Evolutionary conservation across 768 basidiomycete species (phyloP).

Genomic region (Coprinopsis cinerea): DNA sequence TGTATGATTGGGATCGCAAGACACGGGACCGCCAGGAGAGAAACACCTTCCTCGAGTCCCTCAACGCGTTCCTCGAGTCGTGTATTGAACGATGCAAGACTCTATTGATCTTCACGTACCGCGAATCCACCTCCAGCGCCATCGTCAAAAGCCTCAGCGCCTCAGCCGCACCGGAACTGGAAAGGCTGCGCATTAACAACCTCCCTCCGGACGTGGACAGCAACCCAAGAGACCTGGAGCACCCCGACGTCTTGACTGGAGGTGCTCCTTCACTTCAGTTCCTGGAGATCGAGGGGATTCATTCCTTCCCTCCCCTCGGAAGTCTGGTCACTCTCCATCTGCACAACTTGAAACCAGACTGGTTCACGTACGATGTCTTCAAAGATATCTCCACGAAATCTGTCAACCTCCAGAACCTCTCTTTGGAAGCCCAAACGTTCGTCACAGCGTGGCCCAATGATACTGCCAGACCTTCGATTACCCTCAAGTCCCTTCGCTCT

Average conservation of each 20-base stretch:
- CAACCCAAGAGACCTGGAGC: neutral
- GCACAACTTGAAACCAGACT: slow-evolving; percentile 1
- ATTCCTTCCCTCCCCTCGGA: neutral
- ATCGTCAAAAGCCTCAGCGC: neutral
- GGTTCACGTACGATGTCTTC: slow-evolving; percentile 1
- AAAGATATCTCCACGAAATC: neutral
- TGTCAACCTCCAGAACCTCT: slow-evolving; percentile 2
- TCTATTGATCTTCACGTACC: slow-evolving; percentile 4
- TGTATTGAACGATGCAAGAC: slow-evolving; percentile 3
- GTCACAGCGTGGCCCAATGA: slow-evolving; percentile 1
- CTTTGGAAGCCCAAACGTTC: neutral
- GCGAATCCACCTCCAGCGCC: neutral
- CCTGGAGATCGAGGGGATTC: slow-evolving; percentile 2
- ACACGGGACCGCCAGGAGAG: neutral
- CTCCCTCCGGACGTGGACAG: neutral
- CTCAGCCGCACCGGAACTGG: neutral
- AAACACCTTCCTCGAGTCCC: neutral
- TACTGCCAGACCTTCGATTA: neutral
- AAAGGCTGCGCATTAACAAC: neutral
- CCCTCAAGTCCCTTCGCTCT: neutral
- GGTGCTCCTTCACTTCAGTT: neutral
- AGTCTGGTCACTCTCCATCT: slow-evolving; percentile 4
- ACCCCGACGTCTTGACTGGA: neutral
- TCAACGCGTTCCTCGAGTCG: neutral
- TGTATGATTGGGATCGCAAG: neutral